Evolutionary conservation across 2,329 filamentous ascomycete genomes (phyloP), one percentile per base, ranked within the genome.

Genomic region (Cladophialophora chaetospira): DNA sequence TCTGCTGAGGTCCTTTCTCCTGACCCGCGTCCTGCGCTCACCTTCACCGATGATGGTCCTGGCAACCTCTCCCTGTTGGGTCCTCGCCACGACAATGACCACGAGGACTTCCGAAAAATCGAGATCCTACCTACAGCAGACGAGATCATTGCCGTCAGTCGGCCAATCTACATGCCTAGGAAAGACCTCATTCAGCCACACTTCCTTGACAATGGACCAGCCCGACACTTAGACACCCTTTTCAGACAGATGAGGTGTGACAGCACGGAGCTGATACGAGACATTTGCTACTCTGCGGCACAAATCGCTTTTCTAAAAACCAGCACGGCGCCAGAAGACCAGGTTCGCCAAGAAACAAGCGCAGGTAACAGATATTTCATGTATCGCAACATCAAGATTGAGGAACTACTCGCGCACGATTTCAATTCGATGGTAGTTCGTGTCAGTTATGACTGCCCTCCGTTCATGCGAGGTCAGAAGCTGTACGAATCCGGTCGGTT

Each of bases 221-320:
- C 53, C 1, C 65, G 70, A 23, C 65, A 71, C 5, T 44, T 72
- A 44, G 72, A 74, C 55, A 63, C 67, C 8, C 69, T 72, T 33
- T 74, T 74, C 60, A 69, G 72, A n/a, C 66, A 73, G 1, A 51
- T 74, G 21, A 58, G 72, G 17, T 70, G 71, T 55, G 72, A 75
- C 42, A 71, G 2, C 48, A 72, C 19, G 64, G 70, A 40, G 65
- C 67, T 38, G 56, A 72, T 43, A 53, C 50, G 62, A 29, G 71
- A 58, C 66, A 72, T 60, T 62, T 66, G n/a, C 68, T 73, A 56
- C 61, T 67, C 50, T 23, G 63, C 63, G 10, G 58, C 63, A 26
- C 63, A 66, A 45, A 21, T 29, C 5, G 45, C 57, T 19, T 63
- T 63, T 23, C 45, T 63, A 1, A 42, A 46, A 17, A 45, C 25